Conservation (phyloP, 202 grass and related monocot species). For the Elaeis oleifera region DNA sequence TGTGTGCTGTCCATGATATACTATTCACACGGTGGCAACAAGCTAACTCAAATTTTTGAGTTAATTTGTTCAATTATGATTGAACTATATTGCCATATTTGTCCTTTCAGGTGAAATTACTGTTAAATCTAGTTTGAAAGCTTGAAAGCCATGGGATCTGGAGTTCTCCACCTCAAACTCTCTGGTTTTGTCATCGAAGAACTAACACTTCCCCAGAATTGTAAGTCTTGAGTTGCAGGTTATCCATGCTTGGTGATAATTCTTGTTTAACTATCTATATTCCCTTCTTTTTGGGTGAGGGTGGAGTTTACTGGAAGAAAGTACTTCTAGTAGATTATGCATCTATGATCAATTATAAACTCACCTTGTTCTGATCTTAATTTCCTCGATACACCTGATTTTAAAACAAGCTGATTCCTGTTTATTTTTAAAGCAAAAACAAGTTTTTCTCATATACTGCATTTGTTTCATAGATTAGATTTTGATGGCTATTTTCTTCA, state of each 20-base stretch:
- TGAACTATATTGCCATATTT: too few relatives aligned
- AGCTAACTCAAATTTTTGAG: too few relatives aligned
- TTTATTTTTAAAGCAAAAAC: background rate
- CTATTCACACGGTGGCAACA: too few relatives aligned
- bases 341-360: background rate
- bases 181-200: constrained; percentile 2
- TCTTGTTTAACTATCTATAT: too few relatives aligned
- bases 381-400: background rate
- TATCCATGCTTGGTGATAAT: too few relatives aligned
- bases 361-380: background rate
- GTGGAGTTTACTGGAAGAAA: too few relatives aligned
- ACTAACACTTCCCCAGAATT: background rate
- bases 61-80: too few relatives aligned
- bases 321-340: too few relatives aligned
- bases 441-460: background rate
- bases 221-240: constrained; percentile 20
- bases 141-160: constrained; percentile 38
- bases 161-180: constrained; percentile 21
- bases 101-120: too few relatives aligned
- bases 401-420: background rate
- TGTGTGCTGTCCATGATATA: too few relatives aligned
- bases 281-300: too few relatives aligned
- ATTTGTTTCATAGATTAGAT: too few relatives aligned
- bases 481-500: constrained; percentile 12
- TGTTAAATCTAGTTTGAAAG: background rate